Conservation (phyloP, 257 asterid genomes). For the Fraxinus quadrangulata region DNA sequence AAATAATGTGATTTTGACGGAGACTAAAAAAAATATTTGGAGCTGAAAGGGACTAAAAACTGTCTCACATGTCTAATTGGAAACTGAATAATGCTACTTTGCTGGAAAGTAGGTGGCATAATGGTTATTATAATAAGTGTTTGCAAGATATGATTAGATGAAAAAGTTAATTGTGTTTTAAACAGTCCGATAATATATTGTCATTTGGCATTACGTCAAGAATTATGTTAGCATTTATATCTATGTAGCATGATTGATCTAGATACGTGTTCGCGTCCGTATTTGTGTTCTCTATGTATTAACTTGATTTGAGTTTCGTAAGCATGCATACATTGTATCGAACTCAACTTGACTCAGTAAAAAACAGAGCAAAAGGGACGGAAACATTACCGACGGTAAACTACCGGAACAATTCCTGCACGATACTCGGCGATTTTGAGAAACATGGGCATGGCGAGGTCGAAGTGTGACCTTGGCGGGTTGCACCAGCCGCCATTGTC, state of each 20-base stretch:
- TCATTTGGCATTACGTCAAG: too few species aligned
- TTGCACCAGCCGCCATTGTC: conserved; percentile 96
- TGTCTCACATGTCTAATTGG: not conserved
- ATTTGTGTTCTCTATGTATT: too few species aligned
- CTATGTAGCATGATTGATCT: too few species aligned
- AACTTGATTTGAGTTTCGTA: not conserved
- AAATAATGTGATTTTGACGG: not conserved
- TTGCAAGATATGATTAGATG: too few species aligned
- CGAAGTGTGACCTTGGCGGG: conserved; percentile 86
- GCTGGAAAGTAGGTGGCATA: too few species aligned
- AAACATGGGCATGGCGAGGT: conserved; percentile 97
- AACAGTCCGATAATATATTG: too few species aligned
- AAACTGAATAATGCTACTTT: too few species aligned
- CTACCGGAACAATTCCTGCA: conserved; percentile 90
- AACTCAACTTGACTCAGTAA: not conserved
- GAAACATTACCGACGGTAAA: conserved; percentile 55
- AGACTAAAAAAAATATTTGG: not conserved
- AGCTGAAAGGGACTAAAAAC: conserved; percentile 7
- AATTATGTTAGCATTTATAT: too few species aligned
- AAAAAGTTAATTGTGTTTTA: too few species aligned
- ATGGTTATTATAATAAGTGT: too few species aligned
- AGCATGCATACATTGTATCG: conserved; percentile 2
- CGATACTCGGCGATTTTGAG: conserved; percentile 81
- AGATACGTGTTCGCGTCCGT: too few species aligned
- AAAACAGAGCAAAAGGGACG: not conserved